Conservation (phyloP, 495 filamentous ascomycete genomes). For the Aspergillus diversus region DNA sequence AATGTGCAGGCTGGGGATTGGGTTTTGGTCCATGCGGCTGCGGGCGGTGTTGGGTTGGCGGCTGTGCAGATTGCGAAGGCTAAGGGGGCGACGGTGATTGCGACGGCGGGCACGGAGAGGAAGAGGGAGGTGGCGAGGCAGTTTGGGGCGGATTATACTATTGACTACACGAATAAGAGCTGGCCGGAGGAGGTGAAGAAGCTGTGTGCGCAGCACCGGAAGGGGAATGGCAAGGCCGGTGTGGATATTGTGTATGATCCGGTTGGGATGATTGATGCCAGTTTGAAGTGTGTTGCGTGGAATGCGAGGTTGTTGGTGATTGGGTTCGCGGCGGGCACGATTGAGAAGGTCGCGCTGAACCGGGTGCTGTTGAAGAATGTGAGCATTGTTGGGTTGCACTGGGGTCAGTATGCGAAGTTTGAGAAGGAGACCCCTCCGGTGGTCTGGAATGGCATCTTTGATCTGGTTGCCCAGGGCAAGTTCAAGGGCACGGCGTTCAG, state of each 20-base stretch:
- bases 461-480: slow-evolving; percentile 75
- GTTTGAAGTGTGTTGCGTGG: slow-evolving; percentile 88
- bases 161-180: slow-evolving; percentile 70
- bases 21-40: slow-evolving; percentile 91
- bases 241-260: slow-evolving; percentile 93
- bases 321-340: slow-evolving; percentile 85
- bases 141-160: slow-evolving; percentile 82
- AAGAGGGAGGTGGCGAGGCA: slow-evolving; percentile 77
- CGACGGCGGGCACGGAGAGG: slow-evolving; percentile 75
- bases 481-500: slow-evolving; percentile 81
- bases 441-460: slow-evolving; percentile 83
- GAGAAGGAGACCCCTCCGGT: slow-evolving; percentile 70
- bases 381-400: slow-evolving; percentile 84
- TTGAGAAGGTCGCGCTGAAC: slow-evolving; percentile 92
- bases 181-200: slow-evolving; percentile 83
- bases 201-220: slow-evolving; percentile 55
- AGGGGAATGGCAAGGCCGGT: slow-evolving; percentile 65
- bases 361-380: slow-evolving; percentile 94
- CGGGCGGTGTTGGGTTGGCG: slow-evolving; percentile 88
- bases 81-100: slow-evolving; percentile 84
- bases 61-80: slow-evolving; percentile 95
- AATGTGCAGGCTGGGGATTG: slow-evolving; percentile 77
- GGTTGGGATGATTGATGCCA: slow-evolving; percentile 81
- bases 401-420: slow-evolving; percentile 78
- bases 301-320: slow-evolving; percentile 86